Evolutionary conservation across 140 eudicot species (phyloP).

Genomic region (Senecio squalidus): DNA sequence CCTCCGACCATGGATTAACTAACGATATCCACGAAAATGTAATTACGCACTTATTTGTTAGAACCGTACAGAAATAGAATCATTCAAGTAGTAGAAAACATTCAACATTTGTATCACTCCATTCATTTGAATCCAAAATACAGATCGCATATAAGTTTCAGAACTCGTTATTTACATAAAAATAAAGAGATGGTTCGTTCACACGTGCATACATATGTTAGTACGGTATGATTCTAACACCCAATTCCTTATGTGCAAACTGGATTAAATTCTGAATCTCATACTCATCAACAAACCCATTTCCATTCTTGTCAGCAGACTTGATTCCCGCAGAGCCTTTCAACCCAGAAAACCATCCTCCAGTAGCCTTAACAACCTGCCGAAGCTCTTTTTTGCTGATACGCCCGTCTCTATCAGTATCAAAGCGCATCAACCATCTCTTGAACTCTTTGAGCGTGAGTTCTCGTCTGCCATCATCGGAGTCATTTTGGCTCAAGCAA

Average conservation of each 20-base stretch:
- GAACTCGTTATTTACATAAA: conserved; percentile 25
- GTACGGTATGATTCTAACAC: conserved; percentile 29
- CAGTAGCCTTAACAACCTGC: conserved; percentile 31
- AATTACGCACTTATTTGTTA: conserved; percentile 8
- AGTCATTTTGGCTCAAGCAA: conserved; percentile 6
- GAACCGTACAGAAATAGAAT: conserved; percentile 30
- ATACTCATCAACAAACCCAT: conserved; percentile 32
- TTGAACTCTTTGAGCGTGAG: conserved; percentile 41
- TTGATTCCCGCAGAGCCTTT: conserved; percentile 27
- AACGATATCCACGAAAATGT: conserved; percentile 17
- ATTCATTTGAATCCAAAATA: conserved; percentile 3
- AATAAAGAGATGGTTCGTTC: conserved; percentile 15
- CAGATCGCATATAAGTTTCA: conserved; percentile 17
- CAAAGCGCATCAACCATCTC: conserved; percentile 46
- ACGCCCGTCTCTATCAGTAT: conserved; percentile 34
- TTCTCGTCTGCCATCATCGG: conserved; percentile 33
- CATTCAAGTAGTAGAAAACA: conserved; percentile 17
- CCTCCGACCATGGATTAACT: conserved; percentile 44
- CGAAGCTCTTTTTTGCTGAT: conserved; percentile 40
- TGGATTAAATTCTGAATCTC: conserved; percentile 37
- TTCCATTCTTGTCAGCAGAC: conserved; percentile 33
- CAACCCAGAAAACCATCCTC: conserved; percentile 40
- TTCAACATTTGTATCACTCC: conserved; percentile 1
- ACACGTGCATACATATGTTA: conserved; percentile 9
- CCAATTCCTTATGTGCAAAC: conserved; percentile 42